Percentiles rank a stretch among this genome's conserved stretches.
phyloP scores from a whole-genome alignment of 2,329 filamentous ascomycete species.

The Fusarium multiceps region DNA sequence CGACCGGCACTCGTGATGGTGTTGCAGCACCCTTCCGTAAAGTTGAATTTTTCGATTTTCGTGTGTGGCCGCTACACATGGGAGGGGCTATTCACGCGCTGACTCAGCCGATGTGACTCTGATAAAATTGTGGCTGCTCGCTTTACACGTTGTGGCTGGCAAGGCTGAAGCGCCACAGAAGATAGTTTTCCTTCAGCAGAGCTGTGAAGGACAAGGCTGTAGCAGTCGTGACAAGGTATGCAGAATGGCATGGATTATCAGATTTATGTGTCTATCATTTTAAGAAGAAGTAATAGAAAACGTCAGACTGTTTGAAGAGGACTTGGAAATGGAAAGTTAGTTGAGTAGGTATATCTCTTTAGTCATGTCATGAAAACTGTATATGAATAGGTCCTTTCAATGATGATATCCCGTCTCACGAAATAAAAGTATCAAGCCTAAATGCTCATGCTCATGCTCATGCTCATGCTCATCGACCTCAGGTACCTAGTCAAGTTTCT shows the following conservation, averaged over 20 bases:
- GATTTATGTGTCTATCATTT: neutral
- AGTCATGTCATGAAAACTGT: neutral
- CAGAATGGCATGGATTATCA: neutral
- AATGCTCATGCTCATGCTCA: neutral
- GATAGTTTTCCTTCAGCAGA: neutral
- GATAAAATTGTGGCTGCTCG: constrained; percentile 28
- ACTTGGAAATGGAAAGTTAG: neutral
- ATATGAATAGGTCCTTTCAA: constrained; percentile 30
- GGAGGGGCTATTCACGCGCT: constrained; percentile 54
- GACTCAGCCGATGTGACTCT: constrained; percentile 44
- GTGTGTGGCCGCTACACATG: constrained; percentile 56
- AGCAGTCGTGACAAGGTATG: neutral
- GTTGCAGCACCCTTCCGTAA: constrained; percentile 47
- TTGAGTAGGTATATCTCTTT: neutral
- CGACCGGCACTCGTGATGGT: constrained; percentile 55
- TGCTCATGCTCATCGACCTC: neutral
- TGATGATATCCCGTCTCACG: constrained; percentile 35
- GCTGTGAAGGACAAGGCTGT: neutral
- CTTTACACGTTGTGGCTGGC: neutral
- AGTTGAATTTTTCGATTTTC: constrained; percentile 59
- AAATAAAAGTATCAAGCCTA: neutral
- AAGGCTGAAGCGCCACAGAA: constrained; percentile 1
- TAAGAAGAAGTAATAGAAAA: neutral
- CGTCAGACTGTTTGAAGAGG: neutral
- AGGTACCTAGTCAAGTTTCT: constrained; percentile 56